Evolutionary conservation across 1,284 basidiomycete species (phyloP).

Genomic region (Ceratobasidium papillatum): DNA sequence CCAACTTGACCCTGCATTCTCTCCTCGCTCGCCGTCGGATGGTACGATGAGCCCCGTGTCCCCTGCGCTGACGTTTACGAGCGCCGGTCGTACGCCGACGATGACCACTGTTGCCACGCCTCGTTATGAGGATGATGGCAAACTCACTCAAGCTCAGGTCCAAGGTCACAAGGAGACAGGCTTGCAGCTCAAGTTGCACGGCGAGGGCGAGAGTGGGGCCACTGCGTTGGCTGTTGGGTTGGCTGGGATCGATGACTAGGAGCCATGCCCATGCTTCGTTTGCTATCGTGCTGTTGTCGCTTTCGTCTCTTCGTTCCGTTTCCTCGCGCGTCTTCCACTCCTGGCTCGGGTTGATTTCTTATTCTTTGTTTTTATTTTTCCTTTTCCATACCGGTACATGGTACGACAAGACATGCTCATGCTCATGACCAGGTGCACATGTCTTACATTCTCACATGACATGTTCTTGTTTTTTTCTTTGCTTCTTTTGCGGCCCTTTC

Average conservation of each 20-base stretch:
- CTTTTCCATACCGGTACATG: constrained; percentile 4
- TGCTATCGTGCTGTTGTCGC: constrained; percentile 6
- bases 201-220: neutral
- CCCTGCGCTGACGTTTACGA: constrained; percentile 36
- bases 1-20: constrained; percentile 29
- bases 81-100: constrained; percentile 21
- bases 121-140: constrained; percentile 21
- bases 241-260: constrained; percentile 33
- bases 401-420: constrained; percentile 37
- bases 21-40: constrained; percentile 19
- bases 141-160: neutral
- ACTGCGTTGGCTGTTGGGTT: constrained; percentile 29
- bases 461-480: constrained; percentile 10
- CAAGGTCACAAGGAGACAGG: constrained; percentile 2
- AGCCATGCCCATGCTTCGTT: neutral
- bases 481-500: neutral
- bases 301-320: constrained; percentile 1
- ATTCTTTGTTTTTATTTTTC: constrained; percentile 20
- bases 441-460: constrained; percentile 22
- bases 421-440: constrained; percentile 19
- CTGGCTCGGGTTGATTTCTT: neutral
- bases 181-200: constrained; percentile 6
- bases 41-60: constrained; percentile 32
- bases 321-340: neutral
- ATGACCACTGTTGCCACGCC: constrained; percentile 32